Conservation (phyloP, 768 basidiomycete species). For the Hypsizygus marmoreus region DNA sequence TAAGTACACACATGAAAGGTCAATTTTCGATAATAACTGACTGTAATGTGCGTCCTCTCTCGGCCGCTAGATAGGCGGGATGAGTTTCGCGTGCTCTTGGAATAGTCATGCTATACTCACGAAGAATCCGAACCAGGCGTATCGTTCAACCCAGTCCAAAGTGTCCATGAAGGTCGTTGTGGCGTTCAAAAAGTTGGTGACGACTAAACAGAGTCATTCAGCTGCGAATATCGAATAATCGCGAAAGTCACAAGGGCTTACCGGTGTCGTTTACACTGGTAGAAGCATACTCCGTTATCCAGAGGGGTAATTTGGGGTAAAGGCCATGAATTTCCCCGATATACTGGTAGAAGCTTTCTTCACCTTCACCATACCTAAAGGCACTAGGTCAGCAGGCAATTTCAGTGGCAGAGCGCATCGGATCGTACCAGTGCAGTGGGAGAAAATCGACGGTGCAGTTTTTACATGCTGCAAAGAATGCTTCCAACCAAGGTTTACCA, state of each 20-base stretch:
- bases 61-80: slow-evolving; percentile 36
- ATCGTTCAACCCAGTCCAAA: slow-evolving; percentile 60
- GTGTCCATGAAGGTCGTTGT: slow-evolving; percentile 58
- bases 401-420: slow-evolving; percentile 21
- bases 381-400: slow-evolving; percentile 25
- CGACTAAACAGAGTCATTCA: slow-evolving; percentile 29
- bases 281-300: slow-evolving; percentile 69
- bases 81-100: slow-evolving; percentile 2
- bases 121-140: slow-evolving; percentile 64
- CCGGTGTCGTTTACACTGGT: slow-evolving; percentile 48
- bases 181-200: slow-evolving; percentile 56
- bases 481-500: slow-evolving; percentile 55
- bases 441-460: slow-evolving; percentile 53
- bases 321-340: slow-evolving; percentile 52
- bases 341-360: slow-evolving; percentile 55
- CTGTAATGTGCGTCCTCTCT: slow-evolving; percentile 41
- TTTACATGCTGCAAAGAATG: slow-evolving; percentile 54
- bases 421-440: slow-evolving; percentile 47
- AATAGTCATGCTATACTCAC: slow-evolving; percentile 29
- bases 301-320: slow-evolving; percentile 53
- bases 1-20: neutral
- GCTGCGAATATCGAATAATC: neutral
- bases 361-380: slow-evolving; percentile 58
- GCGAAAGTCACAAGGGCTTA: slow-evolving; percentile 18
- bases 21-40: slow-evolving; percentile 22